phyloP scores from a whole-genome alignment of 208 protist species.

The Acanthamoeba lenticulata region DNA sequence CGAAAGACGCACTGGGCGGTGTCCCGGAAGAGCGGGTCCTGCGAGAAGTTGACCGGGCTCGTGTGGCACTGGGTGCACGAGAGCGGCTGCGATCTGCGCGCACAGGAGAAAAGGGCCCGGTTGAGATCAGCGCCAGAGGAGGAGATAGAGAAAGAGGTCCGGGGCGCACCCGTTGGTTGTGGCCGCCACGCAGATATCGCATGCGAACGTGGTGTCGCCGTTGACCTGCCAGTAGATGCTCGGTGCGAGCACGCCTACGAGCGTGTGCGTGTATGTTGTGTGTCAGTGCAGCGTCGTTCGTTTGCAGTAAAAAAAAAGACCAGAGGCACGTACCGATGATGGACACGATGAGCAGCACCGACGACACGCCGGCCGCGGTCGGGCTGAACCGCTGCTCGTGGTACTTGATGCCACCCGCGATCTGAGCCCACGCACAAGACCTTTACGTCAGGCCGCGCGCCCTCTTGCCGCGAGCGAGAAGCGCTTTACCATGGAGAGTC shows the following conservation, averaged over 20 bases:
- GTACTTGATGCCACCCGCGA: conserved; percentile 85
- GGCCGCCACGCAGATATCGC: not conserved
- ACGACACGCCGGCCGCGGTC: conserved; percentile 79
- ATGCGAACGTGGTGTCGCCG: conserved; percentile 20
- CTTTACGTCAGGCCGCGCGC: not conserved
- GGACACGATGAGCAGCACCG: conserved; percentile 83
- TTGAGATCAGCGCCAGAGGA: no score
- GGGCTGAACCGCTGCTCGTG: conserved; percentile 87
- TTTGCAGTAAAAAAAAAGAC: not conserved
- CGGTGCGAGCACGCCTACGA: conserved; percentile 78
- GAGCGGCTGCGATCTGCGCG: not conserved
- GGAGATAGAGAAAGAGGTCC: not conserved
- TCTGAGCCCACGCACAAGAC: not conserved
- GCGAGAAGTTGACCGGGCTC: no score
- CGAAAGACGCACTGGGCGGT: no score
- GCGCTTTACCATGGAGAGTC: conserved; percentile 79
- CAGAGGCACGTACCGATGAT: conserved; percentile 72
- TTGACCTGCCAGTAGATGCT: conserved; percentile 84
- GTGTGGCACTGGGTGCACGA: no score
- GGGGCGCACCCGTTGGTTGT: not conserved
- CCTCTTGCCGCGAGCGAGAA: not conserved
- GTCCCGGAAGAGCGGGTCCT: no score
- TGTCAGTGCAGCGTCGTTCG: no score
- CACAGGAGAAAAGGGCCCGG: not conserved
- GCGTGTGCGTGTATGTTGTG: no score